Conservation (phyloP, 2,329 filamentous ascomycete species). For the Iodosphaeria phyllophila region DNA sequence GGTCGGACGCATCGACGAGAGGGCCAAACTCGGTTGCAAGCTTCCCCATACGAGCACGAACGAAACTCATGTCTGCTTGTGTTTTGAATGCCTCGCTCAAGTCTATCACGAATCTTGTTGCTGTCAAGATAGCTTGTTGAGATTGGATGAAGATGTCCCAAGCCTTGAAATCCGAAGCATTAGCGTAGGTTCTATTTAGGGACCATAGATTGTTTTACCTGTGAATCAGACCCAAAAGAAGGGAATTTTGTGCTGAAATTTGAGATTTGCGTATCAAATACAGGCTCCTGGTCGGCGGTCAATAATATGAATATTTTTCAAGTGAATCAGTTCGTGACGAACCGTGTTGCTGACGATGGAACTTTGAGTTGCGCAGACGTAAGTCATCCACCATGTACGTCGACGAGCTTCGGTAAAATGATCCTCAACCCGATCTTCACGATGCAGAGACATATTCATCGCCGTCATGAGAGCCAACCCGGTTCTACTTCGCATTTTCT, state of each 20-base stretch:
- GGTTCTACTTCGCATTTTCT: constrained; percentile 29
- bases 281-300: constrained; percentile 16
- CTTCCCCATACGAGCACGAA: constrained; percentile 21
- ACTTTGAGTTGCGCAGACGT: constrained; percentile 28
- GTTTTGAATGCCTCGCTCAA: constrained; percentile 21
- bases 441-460: constrained; percentile 24
- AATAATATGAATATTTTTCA: too few species aligned
- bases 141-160: constrained; percentile 24
- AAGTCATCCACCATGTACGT: constrained; percentile 35
- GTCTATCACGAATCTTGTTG: constrained; percentile 28
- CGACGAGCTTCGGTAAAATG: constrained; percentile 24
- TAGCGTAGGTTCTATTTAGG: not conserved
- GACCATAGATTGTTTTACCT: constrained; percentile 18
- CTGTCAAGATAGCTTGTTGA: constrained; percentile 26
- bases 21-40: constrained; percentile 20
- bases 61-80: constrained; percentile 17
- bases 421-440: constrained; percentile 16
- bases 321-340: too few species aligned
- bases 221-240: constrained; percentile 19
- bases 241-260: constrained; percentile 26
- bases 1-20: constrained; percentile 16
- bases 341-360: constrained; percentile 30
- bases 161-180: constrained; percentile 11
- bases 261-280: constrained; percentile 21
- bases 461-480: constrained; percentile 26